phyloP scores from a whole-genome alignment of 306 rosid genomes.

The Prunus fruticosa region DNA sequence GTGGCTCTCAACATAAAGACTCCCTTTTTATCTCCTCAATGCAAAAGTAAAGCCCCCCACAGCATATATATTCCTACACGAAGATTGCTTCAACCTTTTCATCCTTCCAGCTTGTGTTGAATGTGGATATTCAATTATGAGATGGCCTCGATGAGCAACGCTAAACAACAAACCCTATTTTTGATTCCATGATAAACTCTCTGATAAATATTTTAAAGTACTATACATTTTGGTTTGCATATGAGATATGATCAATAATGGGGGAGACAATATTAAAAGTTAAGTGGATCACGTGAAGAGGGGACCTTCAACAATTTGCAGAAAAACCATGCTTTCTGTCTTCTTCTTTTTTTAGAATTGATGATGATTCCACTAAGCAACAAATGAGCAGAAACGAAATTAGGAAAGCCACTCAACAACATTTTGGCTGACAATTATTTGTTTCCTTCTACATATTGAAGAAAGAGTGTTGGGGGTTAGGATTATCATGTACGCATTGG shows the following conservation, averaged over 20 bases:
- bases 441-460: too few relatives aligned
- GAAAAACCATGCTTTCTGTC: not conserved
- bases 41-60: constrained; percentile 5
- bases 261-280: constrained; percentile 9
- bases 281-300: not conserved
- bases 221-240: not conserved
- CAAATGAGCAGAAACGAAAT: not conserved
- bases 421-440: too few relatives aligned
- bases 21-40: not conserved
- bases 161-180: not conserved
- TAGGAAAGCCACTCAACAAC: too few relatives aligned
- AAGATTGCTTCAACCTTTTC: not conserved
- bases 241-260: not conserved
- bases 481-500: not conserved
- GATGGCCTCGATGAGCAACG: not conserved
- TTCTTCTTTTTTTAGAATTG: not conserved
- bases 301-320: not conserved
- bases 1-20: constrained; percentile 4
- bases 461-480: too few relatives aligned
- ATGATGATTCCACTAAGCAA: not conserved
- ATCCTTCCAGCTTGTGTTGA: not conserved
- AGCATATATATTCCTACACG: not conserved
- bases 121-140: not conserved
- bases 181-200: too few relatives aligned
- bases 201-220: too few relatives aligned